Evolutionary conservation across 257 asterid genomes (phyloP), one percentile per base, ranked within the genome.

Genomic region (Salvia miltiorrhiza): DNA sequence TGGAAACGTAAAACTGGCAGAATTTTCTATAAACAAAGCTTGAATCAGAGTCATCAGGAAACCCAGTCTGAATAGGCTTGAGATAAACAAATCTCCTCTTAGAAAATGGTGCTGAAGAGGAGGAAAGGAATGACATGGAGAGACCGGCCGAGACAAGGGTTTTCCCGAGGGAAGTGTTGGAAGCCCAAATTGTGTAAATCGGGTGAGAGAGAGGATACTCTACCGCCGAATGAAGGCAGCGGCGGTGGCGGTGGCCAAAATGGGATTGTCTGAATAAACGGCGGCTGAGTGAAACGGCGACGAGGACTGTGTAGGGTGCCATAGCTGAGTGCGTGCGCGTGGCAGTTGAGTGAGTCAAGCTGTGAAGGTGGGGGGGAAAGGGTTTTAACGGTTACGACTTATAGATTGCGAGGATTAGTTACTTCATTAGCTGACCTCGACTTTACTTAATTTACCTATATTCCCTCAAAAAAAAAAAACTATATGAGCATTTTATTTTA

Each of bases 91-190:
- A 88, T 73, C 76, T 87, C 77, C 79, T 85, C 76, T 78, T 85
- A 20, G 81, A 52, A 65, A 24, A 54, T 23, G 81, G 67, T 4
- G 79, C n/a, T 5, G 83, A 21, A 19, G 56, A 23, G 24, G 68
- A 23, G 13, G 88, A 81, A 47, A 91, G 85, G 62, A 89, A 94
- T 50, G 99, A 78, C 63, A 87, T 86, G 79, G 97, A 86, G 49
- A 94, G 93, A n/a, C 99, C 97, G 14, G 99, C 88, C 11, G 99
- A 94, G 73, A 94, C 97, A 4, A 94, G 90, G 86, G 97, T 94
- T 84, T 93, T 93, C 49, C 99, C 99, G 57, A 91, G 82, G 67
- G 96, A 89, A 57, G 97, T 94, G 83, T 89, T 91, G 80, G 97
- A 78, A 23, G 96, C 96, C 99, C 99, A 94, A 23, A 93, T 35